Conservation (phyloP, 306 rosid genomes). For the Acacia crassicarpa region DNA sequence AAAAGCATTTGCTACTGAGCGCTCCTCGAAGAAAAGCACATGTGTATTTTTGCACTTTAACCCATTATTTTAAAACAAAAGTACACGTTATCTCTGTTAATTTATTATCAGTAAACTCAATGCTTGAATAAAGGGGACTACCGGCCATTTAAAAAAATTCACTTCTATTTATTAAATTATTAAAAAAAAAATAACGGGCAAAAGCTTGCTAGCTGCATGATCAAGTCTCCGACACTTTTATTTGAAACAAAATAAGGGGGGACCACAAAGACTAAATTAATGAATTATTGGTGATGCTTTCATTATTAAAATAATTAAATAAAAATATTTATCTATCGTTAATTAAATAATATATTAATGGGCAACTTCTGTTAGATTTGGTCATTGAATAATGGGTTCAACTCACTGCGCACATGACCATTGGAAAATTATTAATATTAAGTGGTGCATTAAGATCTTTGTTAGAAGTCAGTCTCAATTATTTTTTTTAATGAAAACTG, state of each 20-base stretch:
- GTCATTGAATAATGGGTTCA: background rate
- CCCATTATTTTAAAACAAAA: background rate
- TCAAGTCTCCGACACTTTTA: constrained; percentile 37
- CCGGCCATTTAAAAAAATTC: background rate
- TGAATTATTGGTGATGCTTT: constrained; percentile 21
- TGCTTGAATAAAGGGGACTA: background rate
- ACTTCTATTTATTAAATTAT: background rate
- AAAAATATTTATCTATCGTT: background rate
- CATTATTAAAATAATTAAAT: constrained; percentile 26
- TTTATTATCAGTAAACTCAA: background rate
- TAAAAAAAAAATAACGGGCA: background rate
- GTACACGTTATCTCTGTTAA: constrained; percentile 28
- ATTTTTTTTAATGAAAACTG: too few relatives aligned
- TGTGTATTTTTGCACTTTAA: too few relatives aligned
- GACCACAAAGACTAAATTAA: constrained; percentile 44
- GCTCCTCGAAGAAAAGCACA: too few relatives aligned
- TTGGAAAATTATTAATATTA: background rate
- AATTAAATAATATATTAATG: background rate
- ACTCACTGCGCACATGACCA: background rate
- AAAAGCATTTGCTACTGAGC: too few relatives aligned
- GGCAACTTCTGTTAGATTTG: background rate
- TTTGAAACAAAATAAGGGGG: constrained; percentile 27
- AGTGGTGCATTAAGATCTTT: too few relatives aligned
- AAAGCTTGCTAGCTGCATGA: constrained; percentile 27
- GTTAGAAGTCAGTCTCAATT: too few relatives aligned